A percentile compares a stretch with the other conserved stretches of the same genome.
Evolutionary conservation across 352 stramenopile species (phyloP).

Genomic region (Globisporangium heterothallicum): DNA sequence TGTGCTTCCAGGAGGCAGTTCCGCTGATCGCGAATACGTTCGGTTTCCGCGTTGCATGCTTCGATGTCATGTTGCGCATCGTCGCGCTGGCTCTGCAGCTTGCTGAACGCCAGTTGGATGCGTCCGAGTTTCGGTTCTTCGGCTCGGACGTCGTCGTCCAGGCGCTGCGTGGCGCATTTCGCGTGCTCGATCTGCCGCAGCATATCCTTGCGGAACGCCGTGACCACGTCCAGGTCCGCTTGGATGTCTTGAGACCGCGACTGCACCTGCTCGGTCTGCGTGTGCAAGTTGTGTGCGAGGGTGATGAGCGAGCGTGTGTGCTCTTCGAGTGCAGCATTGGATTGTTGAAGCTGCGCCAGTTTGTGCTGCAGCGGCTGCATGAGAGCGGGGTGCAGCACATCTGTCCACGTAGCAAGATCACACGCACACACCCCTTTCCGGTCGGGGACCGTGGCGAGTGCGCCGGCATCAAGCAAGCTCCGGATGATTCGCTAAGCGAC

Average conservation of each 20-base stretch:
- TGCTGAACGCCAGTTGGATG: conserved; percentile 18
- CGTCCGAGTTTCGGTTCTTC: conserved; percentile 18
- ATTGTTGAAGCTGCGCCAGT: conserved; percentile 20
- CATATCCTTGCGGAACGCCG: conserved; percentile 21
- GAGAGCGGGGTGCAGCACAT: conserved; percentile 22
- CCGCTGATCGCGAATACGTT: conserved; percentile 8
- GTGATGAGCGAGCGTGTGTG: conserved; percentile 13
- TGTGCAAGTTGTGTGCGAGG: conserved; percentile 8
- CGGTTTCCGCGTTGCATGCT: not conserved
- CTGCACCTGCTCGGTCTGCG: conserved; percentile 5
- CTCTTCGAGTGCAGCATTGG: conserved; percentile 11
- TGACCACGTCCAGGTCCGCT: conserved; percentile 15
- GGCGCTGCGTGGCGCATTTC: not conserved
- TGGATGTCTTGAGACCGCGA: conserved; percentile 7
- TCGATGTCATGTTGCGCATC: conserved; percentile 17
- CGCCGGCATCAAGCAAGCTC: conserved; percentile 23
- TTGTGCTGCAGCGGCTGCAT: conserved; percentile 26
- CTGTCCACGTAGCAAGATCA: conserved; percentile 29
- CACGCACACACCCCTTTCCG: conserved; percentile 29
- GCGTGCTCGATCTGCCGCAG: conserved; percentile 19
- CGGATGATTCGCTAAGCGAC: conserved; percentile 18
- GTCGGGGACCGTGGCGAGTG: conserved; percentile 19
- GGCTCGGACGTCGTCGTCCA: not conserved
- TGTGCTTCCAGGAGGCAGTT: conserved; percentile 8
- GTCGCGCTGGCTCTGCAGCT: conserved; percentile 5